Base-by-base conservation (phyloP, 2,329 filamentous ascomycete species). In the Ceratocystis cacaofunesta region DNA sequence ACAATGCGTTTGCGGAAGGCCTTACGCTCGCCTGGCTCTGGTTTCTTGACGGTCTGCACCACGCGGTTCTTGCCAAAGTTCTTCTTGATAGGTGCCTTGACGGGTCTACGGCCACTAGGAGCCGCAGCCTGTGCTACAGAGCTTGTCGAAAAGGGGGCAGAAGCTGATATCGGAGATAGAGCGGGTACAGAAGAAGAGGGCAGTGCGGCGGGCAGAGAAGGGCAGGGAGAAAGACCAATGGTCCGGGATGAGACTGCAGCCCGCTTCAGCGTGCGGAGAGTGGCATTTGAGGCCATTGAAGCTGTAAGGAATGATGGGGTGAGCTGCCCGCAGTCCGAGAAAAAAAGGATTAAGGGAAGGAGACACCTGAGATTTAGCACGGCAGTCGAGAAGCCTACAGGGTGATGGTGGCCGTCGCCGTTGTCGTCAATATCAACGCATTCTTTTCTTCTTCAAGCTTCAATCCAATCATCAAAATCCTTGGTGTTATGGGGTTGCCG, bases 1-100 rank as follows among this genome's bases (percentile, higher is more conserved):
- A 95, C 85, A 71, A 99, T 89, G 70, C 89, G 85, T 79, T 95
- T 96, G 69, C 91, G 86, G 73, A 89, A 80, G 32, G 89, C 89
- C 77, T 91, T 95, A 70, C 92, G 85, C 79, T 96, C 92, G 69
- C 92, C 92, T 2, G 84, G 80, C 12, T 78, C 78, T 22, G 88
- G 87, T 17, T 76, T 75, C 30, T 74, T 75, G 57, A 78, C 71
- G 65, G 74, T 74, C 17, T 73, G 71, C 66, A 74, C 74, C 12
- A 73, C 71, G 70, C 74, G 77, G 46, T 63, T 63, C 72, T 79
- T 80, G 75, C 84, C 85, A 75, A 82, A 85, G 69, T 75, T 77
- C 68, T 76, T 73, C 71, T 79, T 76, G 65, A 71, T 70, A 74
- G 78, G 79, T 65, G 77, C 79, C 61, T 72, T 75, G 65, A 71